Evolutionary conservation across 2,329 filamentous ascomycete genomes (phyloP), one percentile per base, ranked within the genome.

Genomic region (Camillea tinctor): DNA sequence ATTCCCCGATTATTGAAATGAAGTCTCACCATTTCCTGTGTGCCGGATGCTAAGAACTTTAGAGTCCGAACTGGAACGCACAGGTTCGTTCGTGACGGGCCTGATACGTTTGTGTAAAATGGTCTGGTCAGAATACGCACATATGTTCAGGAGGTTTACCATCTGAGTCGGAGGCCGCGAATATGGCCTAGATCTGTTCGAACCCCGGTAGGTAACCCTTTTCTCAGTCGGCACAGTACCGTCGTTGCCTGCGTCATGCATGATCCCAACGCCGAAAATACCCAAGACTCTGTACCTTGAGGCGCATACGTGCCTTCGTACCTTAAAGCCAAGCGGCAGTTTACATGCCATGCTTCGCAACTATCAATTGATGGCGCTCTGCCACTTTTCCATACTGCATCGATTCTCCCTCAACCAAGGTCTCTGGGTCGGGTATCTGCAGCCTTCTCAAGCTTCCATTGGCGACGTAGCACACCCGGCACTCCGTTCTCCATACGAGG

Each of bases 401-500:
- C 60, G 49, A 61, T 63, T 58, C 56, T 61, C 61, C 60, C 61
- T 60, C 60, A 54, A 63, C 36, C 54, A 52, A 50, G 56, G 54
- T 55, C 64, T 66, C 61, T 57, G 61, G n/a, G 57, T 61, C 65
- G 70, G 71, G 55, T 66, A 61, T 60, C 40, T 62, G 67, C 68
- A 71, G 67, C 24, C 59, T 64, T 59, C 61, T 59, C 55, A 60
- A 64, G 54, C 61, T 64, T 60, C 57, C 53, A 65, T 66, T 65
- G 61, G 62, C 61, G 59, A 65, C 52, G 59, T 63, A 30, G 63
- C 61, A 64, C 61, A 56, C 36, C 64, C 57, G 52, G 59, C 57
- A 53, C 60, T 57, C 54, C 59, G 50, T 50, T 57, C 50, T 52
- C 59, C 66, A 71, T 71, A 71, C 66, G 69, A 72, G 68, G 62